These are phyloP conservation scores for Boletellus ananiceps DNA, from an alignment of 768 basidiomycete species.

Conservation along the genomic window DNA sequence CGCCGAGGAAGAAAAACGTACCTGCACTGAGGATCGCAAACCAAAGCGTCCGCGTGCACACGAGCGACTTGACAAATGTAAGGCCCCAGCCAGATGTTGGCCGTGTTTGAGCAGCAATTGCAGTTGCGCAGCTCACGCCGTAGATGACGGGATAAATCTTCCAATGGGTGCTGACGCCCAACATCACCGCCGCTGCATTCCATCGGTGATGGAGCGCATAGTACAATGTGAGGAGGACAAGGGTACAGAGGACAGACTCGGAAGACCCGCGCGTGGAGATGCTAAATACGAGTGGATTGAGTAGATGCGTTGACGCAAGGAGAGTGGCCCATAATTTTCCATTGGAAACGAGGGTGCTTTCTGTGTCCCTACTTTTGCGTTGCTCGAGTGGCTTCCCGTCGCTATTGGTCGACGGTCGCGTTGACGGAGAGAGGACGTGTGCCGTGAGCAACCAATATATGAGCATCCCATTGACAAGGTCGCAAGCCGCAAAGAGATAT, in stretches of 20 bases:
- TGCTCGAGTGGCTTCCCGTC: constrained; percentile 5
- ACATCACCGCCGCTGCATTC: constrained; percentile 61
- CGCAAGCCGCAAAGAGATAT: constrained; percentile 78
- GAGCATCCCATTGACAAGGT: constrained; percentile 73
- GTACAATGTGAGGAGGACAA: constrained; percentile 71
- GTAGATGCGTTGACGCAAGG: constrained; percentile 70
- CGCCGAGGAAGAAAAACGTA: constrained; percentile 62
- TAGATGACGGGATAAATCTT: constrained; percentile 97
- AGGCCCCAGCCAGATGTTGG: constrained; percentile 16
- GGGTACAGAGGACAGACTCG: constrained; percentile 77
- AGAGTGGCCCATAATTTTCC: constrained; percentile 40
- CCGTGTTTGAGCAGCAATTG: constrained; percentile 22
- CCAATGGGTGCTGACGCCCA: constrained; percentile 89
- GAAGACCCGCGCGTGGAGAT: constrained; percentile 97
- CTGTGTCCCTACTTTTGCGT: background rate
- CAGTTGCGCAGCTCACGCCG: constrained; percentile 62
- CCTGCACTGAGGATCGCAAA: constrained; percentile 68
- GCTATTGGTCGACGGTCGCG: background rate
- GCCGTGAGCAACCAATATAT: constrained; percentile 60
- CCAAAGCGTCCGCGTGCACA: constrained; percentile 50
- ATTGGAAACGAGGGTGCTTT: background rate
- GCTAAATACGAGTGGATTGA: constrained; percentile 92
- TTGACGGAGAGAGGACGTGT: constrained; percentile 38
- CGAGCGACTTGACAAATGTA: constrained; percentile 34
- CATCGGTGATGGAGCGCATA: constrained; percentile 54